These are phyloP conservation scores for Aspergillus ostianus DNA, from an alignment of 495 filamentous ascomycete species.

Conservation along the genomic window DNA sequence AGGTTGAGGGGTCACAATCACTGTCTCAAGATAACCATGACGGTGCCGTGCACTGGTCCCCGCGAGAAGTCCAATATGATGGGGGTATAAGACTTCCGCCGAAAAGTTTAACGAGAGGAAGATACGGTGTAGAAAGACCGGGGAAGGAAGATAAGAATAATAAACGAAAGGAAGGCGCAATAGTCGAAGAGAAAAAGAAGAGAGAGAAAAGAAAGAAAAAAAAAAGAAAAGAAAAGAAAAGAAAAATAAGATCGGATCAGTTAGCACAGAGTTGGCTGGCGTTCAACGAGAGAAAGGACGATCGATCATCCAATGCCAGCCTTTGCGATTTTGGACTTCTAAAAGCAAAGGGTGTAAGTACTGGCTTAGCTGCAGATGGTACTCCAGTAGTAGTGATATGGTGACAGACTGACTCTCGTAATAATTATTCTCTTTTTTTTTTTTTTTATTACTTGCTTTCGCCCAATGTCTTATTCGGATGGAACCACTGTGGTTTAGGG, in stretches of 20 bases:
- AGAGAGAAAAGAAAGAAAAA: neutral
- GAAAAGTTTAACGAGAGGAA: neutral
- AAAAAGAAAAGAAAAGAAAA: slow-evolving; percentile 1
- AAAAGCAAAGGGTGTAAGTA: neutral
- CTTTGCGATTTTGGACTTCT: slow-evolving; percentile 1
- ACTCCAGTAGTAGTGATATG: slow-evolving; percentile 2
- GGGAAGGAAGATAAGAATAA: neutral
- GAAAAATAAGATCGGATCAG: neutral
- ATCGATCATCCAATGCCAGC: slow-evolving; percentile 3
- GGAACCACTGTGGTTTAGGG: slow-evolving; percentile 16
- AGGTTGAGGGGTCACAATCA: neutral
- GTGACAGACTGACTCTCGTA: neutral
- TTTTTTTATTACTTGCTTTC: neutral
- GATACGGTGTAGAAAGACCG: neutral
- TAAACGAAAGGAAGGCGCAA: neutral
- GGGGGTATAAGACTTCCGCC: neutral
- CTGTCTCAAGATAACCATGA: slow-evolving; percentile 4
- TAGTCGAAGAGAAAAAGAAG: neutral
- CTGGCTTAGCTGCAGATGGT: slow-evolving; percentile 3
- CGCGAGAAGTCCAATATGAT: neutral
- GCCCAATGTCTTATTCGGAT: slow-evolving; percentile 5
- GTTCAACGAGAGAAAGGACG: slow-evolving; percentile 4
- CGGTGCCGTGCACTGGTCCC: neutral
- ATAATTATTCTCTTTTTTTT: neutral
- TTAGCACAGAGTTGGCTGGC: neutral